Conservation (phyloP, 768 basidiomycete genomes). For the Nevesoporus exiguus region DNA sequence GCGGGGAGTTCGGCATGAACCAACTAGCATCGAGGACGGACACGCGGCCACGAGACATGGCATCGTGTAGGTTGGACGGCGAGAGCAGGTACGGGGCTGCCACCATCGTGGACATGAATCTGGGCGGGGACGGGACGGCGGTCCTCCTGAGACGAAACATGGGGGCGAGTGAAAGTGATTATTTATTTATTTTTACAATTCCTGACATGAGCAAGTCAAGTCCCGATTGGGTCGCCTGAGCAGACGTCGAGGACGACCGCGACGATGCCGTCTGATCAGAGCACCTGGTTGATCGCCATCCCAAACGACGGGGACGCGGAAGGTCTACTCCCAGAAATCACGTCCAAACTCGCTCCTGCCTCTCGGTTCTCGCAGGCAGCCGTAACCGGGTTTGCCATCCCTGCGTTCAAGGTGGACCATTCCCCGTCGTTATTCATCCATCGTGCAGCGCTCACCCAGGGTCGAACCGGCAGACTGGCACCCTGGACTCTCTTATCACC, state of each 20-base stretch:
- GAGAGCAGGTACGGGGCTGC: conserved; percentile 49
- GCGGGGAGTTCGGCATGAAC: conserved; percentile 89
- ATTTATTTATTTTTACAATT: conserved; percentile 15
- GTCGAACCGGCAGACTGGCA: conserved; percentile 68
- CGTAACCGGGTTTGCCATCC: conserved; percentile 68
- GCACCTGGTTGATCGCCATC: conserved; percentile 88
- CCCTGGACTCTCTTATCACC: conserved; percentile 81
- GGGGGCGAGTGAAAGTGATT: neutral
- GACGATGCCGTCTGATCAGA: conserved; percentile 91
- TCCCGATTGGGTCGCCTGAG: conserved; percentile 8
- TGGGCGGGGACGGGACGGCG: conserved; percentile 8
- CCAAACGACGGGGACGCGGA: conserved; percentile 86
- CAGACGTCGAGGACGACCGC: conserved; percentile 1
- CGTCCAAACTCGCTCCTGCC: conserved; percentile 57
- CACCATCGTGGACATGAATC: conserved; percentile 38
- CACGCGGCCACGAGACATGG: conserved; percentile 30
- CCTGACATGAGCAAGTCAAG: neutral
- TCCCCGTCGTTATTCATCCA: neutral
- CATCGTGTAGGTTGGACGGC: conserved; percentile 45
- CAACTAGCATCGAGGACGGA: conserved; percentile 75
- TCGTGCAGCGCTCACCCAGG: conserved; percentile 5
- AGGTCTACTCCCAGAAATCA: conserved; percentile 62
- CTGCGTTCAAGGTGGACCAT: conserved; percentile 82
- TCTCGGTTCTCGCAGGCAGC: conserved; percentile 48
- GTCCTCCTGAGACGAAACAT: conserved; percentile 11